Conservation (phyloP, 306 rosid species). For the Quercus ilex region DNA sequence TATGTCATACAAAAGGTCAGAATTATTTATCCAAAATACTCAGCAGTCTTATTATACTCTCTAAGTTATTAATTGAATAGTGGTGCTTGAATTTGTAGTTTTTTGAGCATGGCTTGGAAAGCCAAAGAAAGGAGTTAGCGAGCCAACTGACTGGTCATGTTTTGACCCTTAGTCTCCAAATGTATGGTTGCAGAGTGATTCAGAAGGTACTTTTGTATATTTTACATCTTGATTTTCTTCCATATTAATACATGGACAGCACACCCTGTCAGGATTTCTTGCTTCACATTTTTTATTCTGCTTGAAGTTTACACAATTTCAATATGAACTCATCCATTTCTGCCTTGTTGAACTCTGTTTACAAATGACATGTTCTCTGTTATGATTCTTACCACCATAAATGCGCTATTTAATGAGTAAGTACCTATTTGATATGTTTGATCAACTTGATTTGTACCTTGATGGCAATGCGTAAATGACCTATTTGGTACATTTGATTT, state of each 20-base stretch:
- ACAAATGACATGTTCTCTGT: background rate
- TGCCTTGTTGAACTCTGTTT: background rate
- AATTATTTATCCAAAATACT: constrained; percentile 20
- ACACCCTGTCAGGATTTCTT: constrained; percentile 5
- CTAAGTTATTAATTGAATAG: constrained; percentile 20
- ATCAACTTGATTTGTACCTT: too few species aligned
- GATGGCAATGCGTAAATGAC: background rate
- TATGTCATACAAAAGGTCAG: constrained; percentile 92
- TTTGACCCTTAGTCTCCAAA: constrained; percentile 94
- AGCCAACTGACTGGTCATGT: constrained; percentile 78
- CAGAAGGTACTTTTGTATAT: constrained; percentile 71
- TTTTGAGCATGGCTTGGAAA: constrained; percentile 90
- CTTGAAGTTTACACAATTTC: background rate
- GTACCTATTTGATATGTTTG: too few species aligned
- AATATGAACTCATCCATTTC: background rate
- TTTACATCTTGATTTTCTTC: constrained; percentile 13
- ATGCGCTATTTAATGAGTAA: constrained; percentile 3
- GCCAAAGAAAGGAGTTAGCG: constrained; percentile 80
- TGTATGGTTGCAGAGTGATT: constrained; percentile 98
- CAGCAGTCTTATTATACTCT: constrained; percentile 2
- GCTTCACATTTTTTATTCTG: constrained; percentile 14
- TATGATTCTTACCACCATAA: background rate
- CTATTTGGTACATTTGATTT: background rate
- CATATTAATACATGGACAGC: background rate
- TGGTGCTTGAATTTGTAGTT: constrained; percentile 52